Evolutionary conservation across 768 basidiomycete genomes (phyloP).

Genomic region (Tylopilus sp.): DNA sequence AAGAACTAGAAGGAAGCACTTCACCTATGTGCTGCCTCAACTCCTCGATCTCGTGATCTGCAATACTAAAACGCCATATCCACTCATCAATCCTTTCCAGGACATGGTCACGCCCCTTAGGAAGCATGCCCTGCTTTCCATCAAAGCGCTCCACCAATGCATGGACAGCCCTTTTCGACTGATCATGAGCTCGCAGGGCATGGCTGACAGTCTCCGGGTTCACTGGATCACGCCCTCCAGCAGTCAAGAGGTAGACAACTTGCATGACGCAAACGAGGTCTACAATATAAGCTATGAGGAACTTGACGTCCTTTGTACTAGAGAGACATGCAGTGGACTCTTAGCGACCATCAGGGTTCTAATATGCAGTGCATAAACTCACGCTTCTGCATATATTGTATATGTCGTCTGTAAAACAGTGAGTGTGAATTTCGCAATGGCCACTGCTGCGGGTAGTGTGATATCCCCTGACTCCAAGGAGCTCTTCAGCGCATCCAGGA

Average conservation of each 20-base stretch:
- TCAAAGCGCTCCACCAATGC: conserved; percentile 1
- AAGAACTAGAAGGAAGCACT: neutral
- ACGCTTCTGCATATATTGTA: conserved; percentile 3
- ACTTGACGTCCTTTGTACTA: conserved; percentile 8
- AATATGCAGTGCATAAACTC: neutral
- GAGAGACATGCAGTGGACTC: neutral
- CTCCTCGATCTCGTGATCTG: conserved; percentile 3
- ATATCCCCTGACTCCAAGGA: neutral
- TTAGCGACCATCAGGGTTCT: too few relatives aligned
- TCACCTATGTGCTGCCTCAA: neutral
- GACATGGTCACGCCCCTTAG: conserved; percentile 8
- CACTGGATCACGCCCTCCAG: neutral
- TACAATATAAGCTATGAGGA: conserved; percentile 14
- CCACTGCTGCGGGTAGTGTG: neutral
- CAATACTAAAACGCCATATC: conserved; percentile 12
- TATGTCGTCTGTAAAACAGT: neutral
- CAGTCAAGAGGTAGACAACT: conserved; percentile 1
- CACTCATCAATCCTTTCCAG: conserved; percentile 10
- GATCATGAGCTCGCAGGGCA: conserved; percentile 3
- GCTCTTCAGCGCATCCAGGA: neutral
- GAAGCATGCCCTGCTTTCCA: neutral
- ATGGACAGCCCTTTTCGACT: neutral
- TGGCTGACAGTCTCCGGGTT: neutral
- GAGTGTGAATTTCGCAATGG: neutral
- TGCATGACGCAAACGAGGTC: conserved; percentile 19